Conservation (phyloP, 192 early-diverging fungal genomes). For the Jimgerdemannia flammicorona region DNA sequence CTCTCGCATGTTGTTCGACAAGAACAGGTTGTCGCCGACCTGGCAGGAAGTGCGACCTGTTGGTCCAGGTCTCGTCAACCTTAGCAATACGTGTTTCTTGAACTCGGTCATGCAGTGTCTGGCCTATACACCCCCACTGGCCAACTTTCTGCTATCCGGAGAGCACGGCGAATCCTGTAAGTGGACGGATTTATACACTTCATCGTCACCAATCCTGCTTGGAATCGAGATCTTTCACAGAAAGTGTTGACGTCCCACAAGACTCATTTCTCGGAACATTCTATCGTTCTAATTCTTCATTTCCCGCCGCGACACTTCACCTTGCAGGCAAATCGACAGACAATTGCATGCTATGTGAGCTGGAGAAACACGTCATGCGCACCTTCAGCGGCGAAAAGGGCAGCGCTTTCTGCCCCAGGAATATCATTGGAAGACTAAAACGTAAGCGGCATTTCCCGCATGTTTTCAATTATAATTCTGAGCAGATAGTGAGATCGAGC, state of each 20-base stretch:
- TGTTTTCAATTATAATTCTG: too few species aligned
- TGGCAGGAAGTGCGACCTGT: slow-evolving; percentile 57
- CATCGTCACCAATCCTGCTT: too few species aligned
- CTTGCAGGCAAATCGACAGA: slow-evolving; percentile 42
- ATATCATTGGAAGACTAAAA: slow-evolving; percentile 60
- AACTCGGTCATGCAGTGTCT: slow-evolving; percentile 79
- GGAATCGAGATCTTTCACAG: background rate
- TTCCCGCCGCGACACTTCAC: slow-evolving; percentile 1
- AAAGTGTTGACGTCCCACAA: background rate
- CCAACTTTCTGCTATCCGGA: slow-evolving; percentile 58
- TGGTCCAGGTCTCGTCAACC: slow-evolving; percentile 68
- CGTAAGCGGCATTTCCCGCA: slow-evolving; percentile 27
- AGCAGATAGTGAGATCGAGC: too few species aligned
- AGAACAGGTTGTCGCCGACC: slow-evolving; percentile 43
- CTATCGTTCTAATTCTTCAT: background rate
- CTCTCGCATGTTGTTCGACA: slow-evolving; percentile 53
- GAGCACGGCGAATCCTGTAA: slow-evolving; percentile 61
- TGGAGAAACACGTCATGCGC: slow-evolving; percentile 62
- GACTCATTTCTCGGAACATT: background rate
- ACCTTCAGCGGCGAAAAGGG: slow-evolving; percentile 42
- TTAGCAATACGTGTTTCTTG: slow-evolving; percentile 77
- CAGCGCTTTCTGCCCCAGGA: slow-evolving; percentile 56
- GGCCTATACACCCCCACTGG: slow-evolving; percentile 70
- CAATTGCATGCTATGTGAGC: slow-evolving; percentile 72
- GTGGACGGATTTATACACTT: slow-evolving; percentile 8